These are phyloP conservation scores for Malus fusca DNA, from an alignment of 306 rosid genomes.

Conservation along the genomic window DNA sequence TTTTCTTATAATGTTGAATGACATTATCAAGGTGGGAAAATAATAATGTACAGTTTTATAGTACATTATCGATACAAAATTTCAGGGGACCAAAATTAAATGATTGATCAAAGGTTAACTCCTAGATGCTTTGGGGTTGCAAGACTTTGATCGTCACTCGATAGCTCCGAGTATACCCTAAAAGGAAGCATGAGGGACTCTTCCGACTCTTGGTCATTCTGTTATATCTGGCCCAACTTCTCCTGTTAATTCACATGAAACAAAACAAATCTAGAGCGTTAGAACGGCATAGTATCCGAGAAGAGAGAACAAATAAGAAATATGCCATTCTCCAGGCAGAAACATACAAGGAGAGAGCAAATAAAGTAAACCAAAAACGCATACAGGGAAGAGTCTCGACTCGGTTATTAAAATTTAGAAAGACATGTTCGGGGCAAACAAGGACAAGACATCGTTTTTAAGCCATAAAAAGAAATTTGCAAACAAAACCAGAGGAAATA, in stretches of 20 bases:
- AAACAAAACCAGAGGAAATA: background rate
- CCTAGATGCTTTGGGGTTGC: background rate
- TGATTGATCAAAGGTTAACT: background rate
- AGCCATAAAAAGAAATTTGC: background rate
- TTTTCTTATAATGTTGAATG: background rate
- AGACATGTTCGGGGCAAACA: background rate
- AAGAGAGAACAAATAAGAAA: background rate
- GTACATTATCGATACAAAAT: constrained; percentile 22
- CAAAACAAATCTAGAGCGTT: background rate
- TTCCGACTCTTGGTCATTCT: background rate
- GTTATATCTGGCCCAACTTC: constrained; percentile 65
- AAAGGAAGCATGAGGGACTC: background rate
- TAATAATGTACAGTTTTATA: background rate
- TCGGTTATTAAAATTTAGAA: background rate
- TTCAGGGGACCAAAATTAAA: background rate
- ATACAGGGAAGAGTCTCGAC: background rate
- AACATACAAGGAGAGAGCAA: background rate
- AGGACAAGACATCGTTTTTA: background rate
- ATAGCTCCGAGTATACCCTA: background rate
- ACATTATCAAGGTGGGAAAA: background rate
- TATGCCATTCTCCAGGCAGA: background rate
- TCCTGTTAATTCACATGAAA: constrained; percentile 54
- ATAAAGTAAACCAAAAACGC: background rate
- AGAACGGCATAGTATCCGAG: background rate
- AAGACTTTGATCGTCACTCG: background rate